Evolutionary conservation across 805 yeast species (phyloP), one percentile per base, ranked within the genome.

Genomic region (Scheffersomyces stipitis): DNA sequence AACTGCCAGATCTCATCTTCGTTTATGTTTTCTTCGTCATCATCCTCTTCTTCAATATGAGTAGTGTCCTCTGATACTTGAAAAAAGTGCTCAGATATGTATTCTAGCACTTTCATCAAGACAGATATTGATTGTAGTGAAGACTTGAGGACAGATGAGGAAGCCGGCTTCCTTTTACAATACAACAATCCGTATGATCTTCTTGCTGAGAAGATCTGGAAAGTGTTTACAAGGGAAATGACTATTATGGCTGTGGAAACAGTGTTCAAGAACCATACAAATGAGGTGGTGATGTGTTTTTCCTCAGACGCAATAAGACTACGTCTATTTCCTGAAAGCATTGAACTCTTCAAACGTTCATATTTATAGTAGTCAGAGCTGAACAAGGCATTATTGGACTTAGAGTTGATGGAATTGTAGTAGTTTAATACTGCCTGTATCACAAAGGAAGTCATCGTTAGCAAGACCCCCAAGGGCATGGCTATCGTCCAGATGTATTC

Each of bases 1-100:
- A 85, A 54, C 39, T 76, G 74, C 78, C 83, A 83, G 23, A 71
- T 70, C 15, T 62, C 62, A 18, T 28, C 32, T 12, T 64, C 62
- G 20, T 64, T 50, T 1, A 37, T 34, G 10, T 45, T 58, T 2
- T 44, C 31, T 18, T 42, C 49, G 13, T 24, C 31, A 13, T 27
- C 17, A 4, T 29, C 20, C 13, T 26, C 33, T 8, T 31, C 15
- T 10, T 20, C 24, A 10, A 7, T n/a, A 27, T 27, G 16, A 7
- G 29, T 6, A 3, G 16, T 15, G 9, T 36, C 34, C 17, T 18
- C 8, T 30, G 20, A 10, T 24, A 13, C 14, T 30, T 36, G 4
- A 26, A n/a, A 3, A 26, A 20, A 6, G 15, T 3, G 17, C 15
- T 31, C 26, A 20, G 35, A 27, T 2, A 34, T 22, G 29, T 36